phyloP scores from a whole-genome alignment of 1,284 basidiomycete species.

The Quambalaria eucalypti region DNA sequence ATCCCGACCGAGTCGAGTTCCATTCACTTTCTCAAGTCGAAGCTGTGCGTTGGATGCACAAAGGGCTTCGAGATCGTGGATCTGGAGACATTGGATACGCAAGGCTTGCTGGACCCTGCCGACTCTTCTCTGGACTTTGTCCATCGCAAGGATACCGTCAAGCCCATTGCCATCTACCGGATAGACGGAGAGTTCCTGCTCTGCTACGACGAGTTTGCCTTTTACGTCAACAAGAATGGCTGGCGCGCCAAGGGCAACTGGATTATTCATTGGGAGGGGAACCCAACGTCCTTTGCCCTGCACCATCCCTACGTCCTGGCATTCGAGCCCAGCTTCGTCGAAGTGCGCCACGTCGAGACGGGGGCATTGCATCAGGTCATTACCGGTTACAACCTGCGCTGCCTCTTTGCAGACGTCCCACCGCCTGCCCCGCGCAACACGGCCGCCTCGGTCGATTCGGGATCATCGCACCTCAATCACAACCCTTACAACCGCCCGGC shows the following conservation, averaged over 20 bases:
- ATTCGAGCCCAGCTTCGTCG: slow-evolving; percentile 92
- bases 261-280: slow-evolving; percentile 94
- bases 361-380: slow-evolving; percentile 90
- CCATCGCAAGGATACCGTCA: slow-evolving; percentile 73
- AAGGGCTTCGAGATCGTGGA: slow-evolving; percentile 99
- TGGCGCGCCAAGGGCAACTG: slow-evolving; percentile 82
- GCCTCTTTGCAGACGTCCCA: slow-evolving; percentile 87
- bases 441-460: not conserved
- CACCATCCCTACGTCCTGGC: slow-evolving; percentile 95
- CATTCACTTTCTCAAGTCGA: slow-evolving; percentile 94
- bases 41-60: slow-evolving; percentile 91
- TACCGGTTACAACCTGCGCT: slow-evolving; percentile 56
- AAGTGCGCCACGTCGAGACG: slow-evolving; percentile 90
- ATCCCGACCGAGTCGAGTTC: slow-evolving; percentile 94
- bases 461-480: not conserved
- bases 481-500: not conserved
- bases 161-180: slow-evolving; percentile 92
- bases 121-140: slow-evolving; percentile 90
- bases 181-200: slow-evolving; percentile 93
- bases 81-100: slow-evolving; percentile 90
- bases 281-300: slow-evolving; percentile 83
- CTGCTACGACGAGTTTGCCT: slow-evolving; percentile 98
- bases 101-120: slow-evolving; percentile 85
- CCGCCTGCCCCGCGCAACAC: slow-evolving; percentile 54
- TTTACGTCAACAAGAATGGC: slow-evolving; percentile 96